A percentile compares a stretch with the other conserved stretches of the same genome.
Evolutionary conservation across 2,329 filamentous ascomycete genomes (phyloP).

Genomic region (Coniochaeta sp.): DNA sequence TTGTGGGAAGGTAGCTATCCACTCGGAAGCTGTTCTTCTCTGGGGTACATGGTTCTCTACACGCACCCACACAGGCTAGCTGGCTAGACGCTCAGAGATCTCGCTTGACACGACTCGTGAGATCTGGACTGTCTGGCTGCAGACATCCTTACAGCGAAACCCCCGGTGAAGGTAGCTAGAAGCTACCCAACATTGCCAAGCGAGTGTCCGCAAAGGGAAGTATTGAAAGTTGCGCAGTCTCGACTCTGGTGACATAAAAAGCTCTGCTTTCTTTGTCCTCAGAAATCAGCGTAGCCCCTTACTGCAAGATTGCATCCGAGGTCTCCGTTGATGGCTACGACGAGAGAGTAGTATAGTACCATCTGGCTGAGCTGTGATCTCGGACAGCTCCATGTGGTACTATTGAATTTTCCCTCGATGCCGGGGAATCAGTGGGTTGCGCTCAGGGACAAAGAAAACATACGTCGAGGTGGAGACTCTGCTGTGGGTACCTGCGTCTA

Average conservation of each 20-base stretch:
- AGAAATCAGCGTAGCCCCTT: neutral
- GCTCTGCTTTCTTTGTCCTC: neutral
- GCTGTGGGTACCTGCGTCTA: neutral
- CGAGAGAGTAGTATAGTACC: too few relatives aligned
- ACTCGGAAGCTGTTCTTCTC: neutral
- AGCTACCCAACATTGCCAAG: neutral
- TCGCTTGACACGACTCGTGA: neutral
- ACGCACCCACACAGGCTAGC: neutral
- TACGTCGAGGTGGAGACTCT: neutral
- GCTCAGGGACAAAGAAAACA: neutral
- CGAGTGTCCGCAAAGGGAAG: neutral
- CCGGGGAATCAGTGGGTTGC: neutral
- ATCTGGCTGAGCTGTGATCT: too few relatives aligned
- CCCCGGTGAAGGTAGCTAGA: neutral
- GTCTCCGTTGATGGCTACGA: too few relatives aligned
- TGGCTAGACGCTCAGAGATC: neutral
- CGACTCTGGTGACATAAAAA: neutral
- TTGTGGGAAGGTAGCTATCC: neutral
- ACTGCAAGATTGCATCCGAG: neutral
- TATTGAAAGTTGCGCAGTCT: neutral
- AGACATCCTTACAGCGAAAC: too few relatives aligned
- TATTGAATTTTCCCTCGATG: neutral
- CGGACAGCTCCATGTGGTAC: neutral
- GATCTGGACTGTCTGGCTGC: too few relatives aligned
- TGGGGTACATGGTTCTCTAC: neutral